Evolutionary conservation across 768 basidiomycete genomes (phyloP).

Genomic region (Chalciporus piperatus): DNA sequence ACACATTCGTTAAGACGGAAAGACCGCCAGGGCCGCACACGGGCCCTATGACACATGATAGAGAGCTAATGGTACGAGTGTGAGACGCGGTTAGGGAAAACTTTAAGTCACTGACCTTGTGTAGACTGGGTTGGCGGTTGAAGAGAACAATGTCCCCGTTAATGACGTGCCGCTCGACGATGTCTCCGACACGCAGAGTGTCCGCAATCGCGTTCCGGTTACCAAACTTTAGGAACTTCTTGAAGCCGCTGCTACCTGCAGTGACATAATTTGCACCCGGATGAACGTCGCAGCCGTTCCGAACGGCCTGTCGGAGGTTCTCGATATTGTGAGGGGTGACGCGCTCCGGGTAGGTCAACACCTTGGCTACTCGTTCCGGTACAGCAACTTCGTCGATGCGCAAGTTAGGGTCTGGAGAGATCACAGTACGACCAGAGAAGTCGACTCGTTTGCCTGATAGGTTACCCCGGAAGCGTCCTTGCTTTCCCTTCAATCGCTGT

Average conservation of each 20-base stretch:
- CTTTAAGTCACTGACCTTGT: constrained; percentile 57
- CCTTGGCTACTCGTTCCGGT: constrained; percentile 91
- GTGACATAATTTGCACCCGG: constrained; percentile 96
- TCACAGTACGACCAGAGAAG: constrained; percentile 97
- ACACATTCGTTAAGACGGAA: constrained; percentile 99
- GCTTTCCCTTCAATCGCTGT: constrained; percentile 97
- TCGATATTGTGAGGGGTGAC: constrained; percentile 92
- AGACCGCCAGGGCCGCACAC: constrained; percentile 95
- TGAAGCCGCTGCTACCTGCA: constrained; percentile 70
- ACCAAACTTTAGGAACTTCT: constrained; percentile 89
- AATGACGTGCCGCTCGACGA: constrained; percentile 90
- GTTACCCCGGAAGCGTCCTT: constrained; percentile 98
- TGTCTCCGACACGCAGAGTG: constrained; percentile 79
- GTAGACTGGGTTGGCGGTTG: constrained; percentile 97
- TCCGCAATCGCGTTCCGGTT: constrained; percentile 80
- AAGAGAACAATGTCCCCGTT: constrained; percentile 97
- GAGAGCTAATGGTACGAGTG: constrained; percentile 59
- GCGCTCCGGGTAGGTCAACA: constrained; percentile 94
- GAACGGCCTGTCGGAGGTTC: constrained; percentile 66
- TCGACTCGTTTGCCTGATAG: constrained; percentile 98
- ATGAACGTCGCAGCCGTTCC: constrained; percentile 87
- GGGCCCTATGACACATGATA: constrained; percentile 98
- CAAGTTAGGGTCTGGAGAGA: constrained; percentile 98
- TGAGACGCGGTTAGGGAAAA: neutral
- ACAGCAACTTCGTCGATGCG: constrained; percentile 98